phyloP scores from a whole-genome alignment of 2,329 filamentous ascomycete genomes.

The Colletotrichum falcatum region DNA sequence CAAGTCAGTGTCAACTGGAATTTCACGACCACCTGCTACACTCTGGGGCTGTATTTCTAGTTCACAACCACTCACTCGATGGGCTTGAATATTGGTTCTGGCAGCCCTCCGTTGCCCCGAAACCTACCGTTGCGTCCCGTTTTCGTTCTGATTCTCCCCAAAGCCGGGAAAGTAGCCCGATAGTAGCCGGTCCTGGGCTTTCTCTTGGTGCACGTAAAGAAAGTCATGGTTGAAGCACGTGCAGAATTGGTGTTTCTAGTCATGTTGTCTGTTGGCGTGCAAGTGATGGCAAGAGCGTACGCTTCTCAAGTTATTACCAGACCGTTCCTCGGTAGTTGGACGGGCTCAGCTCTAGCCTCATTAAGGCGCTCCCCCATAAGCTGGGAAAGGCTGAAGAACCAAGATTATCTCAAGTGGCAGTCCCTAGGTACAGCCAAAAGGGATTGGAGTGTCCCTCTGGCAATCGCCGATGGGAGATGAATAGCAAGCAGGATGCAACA shows the following conservation, averaged over 20 bases:
- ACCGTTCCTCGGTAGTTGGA: neutral
- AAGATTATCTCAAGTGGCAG: neutral
- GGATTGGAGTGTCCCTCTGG: neutral
- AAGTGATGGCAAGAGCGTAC: neutral
- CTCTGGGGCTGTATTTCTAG: neutral
- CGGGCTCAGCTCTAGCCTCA: constrained; percentile 13
- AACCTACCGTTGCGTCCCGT: neutral
- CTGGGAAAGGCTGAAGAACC: constrained; percentile 5
- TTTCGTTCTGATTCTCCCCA: neutral
- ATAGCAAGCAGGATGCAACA: neutral
- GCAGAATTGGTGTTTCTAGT: neutral
- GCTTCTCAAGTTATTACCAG: too few species aligned
- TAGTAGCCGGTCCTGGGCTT: neutral
- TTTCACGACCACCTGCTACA: neutral
- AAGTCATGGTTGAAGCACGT: too few species aligned
- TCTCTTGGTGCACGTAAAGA: neutral
- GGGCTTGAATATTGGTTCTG: neutral
- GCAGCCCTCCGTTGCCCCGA: neutral
- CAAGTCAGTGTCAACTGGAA: neutral
- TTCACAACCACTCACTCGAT: too few species aligned
- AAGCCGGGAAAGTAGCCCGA: neutral
- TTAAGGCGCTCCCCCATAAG: constrained; percentile 22
- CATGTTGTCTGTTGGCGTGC: too few species aligned
- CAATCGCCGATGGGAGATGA: neutral
- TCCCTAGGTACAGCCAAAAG: neutral